Conservation (phyloP, 768 basidiomycete genomes). For the Pleurotus cornucopiae region DNA sequence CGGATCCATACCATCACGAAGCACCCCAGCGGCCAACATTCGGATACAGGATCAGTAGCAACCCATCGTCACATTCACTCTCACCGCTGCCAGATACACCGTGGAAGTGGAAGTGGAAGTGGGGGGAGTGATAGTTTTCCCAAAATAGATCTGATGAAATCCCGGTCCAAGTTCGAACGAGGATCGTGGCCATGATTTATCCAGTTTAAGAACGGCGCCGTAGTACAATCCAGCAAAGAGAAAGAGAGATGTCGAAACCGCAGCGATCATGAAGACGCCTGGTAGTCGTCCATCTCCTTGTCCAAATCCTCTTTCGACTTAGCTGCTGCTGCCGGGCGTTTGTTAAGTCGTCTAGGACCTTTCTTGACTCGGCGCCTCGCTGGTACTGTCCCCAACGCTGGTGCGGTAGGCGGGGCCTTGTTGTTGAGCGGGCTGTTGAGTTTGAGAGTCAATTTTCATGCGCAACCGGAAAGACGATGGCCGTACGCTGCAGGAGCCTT, state of each 20-base stretch:
- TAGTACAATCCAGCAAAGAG: too few species aligned
- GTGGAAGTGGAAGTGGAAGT: too few species aligned
- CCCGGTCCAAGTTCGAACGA: too few species aligned
- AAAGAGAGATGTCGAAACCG: neutral
- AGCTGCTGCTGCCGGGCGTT: slow-evolving; percentile 26
- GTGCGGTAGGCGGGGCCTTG: slow-evolving; percentile 16
- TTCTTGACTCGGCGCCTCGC: slow-evolving; percentile 56
- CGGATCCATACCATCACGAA: too few species aligned
- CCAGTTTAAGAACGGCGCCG: too few species aligned
- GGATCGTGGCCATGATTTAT: too few species aligned
- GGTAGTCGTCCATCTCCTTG: slow-evolving; percentile 79
- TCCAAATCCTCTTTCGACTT: slow-evolving; percentile 60
- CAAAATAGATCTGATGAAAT: too few species aligned
- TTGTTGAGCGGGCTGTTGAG: neutral
- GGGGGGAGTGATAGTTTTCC: too few species aligned
- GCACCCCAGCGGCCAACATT: too few species aligned
- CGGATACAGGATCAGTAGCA: too few species aligned
- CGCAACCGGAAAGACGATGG: neutral
- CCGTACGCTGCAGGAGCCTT: slow-evolving; percentile 1
- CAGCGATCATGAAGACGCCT: slow-evolving; percentile 29
- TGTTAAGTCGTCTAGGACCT: slow-evolving; percentile 71
- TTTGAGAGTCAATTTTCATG: neutral
- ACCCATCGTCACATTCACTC: too few species aligned
- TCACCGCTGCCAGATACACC: too few species aligned
- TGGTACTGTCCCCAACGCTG: slow-evolving; percentile 21